Percentiles rank a stretch among this genome's conserved stretches.
Evolutionary conservation across 1,284 basidiomycete genomes (phyloP).

Genomic region (Ustilago sp.): DNA sequence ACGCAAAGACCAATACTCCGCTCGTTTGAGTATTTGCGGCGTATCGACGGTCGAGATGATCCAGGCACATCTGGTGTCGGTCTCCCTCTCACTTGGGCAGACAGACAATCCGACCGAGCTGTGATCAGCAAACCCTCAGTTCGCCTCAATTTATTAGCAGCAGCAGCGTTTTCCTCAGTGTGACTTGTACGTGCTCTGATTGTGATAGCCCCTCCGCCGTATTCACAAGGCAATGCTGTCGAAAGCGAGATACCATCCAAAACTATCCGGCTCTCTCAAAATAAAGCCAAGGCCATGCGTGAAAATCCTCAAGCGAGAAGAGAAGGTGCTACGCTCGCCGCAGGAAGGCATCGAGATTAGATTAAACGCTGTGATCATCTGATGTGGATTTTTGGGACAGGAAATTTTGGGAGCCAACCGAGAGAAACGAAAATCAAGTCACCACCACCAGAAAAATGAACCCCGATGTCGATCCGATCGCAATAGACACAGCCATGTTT

Average conservation of each 20-base stretch:
- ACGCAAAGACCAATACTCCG: conserved; percentile 16
- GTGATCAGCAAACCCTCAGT: not conserved
- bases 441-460: too few species aligned
- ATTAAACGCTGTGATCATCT: not conserved
- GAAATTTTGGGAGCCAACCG: not conserved
- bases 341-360: not conserved
- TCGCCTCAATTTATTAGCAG: not conserved
- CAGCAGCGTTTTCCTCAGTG: not conserved
- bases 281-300: not conserved
- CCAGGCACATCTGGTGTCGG: not conserved
- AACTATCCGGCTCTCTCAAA: conserved; percentile 1
- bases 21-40: not conserved
- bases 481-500: too few species aligned
- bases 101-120: not conserved
- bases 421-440: not conserved
- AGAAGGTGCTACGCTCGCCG: too few species aligned
- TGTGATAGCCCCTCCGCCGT: not conserved
- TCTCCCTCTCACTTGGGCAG: not conserved
- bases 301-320: not conserved
- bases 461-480: too few species aligned
- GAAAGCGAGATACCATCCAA: not conserved
- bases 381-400: not conserved
- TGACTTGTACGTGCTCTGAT: not conserved
- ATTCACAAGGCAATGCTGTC: conserved; percentile 5
- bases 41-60: not conserved